These are phyloP conservation scores for Ploettnerulaceae sp. DNA, from an alignment of 2,329 filamentous ascomycete species.

Conservation along the genomic window DNA sequence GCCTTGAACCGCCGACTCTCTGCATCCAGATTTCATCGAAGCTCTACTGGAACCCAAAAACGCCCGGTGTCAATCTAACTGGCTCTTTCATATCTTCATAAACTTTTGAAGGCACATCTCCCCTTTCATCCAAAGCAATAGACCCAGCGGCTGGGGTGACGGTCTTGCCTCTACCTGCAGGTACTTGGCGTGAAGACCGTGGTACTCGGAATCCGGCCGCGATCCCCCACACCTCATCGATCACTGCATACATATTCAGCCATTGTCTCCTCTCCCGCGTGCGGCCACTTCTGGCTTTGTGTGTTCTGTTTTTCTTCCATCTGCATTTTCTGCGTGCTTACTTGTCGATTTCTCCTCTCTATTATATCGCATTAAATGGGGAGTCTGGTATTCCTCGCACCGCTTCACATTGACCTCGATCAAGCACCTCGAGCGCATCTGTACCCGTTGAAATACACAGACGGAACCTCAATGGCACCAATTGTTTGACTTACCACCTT, in stretches of 20 bases:
- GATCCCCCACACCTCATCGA: conserved; percentile 24
- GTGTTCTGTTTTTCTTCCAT: conserved; percentile 14
- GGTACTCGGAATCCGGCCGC: conserved; percentile 17
- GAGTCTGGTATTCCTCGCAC: conserved; percentile 37
- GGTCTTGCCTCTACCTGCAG: conserved; percentile 29
- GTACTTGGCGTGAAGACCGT: conserved; percentile 22
- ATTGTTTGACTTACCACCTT: conserved; percentile 5
- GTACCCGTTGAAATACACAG: conserved; percentile 13
- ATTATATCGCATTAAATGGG: conserved; percentile 32
- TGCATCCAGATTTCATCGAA: conserved; percentile 5
- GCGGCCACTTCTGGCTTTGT: conserved; percentile 11
- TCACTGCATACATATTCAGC: conserved; percentile 24
- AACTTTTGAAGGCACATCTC: conserved; percentile 13
- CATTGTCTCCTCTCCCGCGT: conserved; percentile 26
- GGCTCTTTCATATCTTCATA: conserved; percentile 15
- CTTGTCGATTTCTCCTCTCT: conserved; percentile 27
- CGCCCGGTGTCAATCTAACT: conserved; percentile 17
- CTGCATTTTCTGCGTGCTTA: conserved; percentile 12
- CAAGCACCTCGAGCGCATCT: conserved; percentile 17
- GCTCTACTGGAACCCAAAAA: conserved; percentile 7
- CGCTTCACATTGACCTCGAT: conserved; percentile 11
- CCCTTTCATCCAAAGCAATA: conserved; percentile 28
- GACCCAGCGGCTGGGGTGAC: conserved; percentile 32
- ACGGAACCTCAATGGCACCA: conserved; percentile 13
- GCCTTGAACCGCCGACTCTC: conserved; percentile 25